Percentiles rank a stretch among this genome's conserved stretches.
These are phyloP conservation scores for Podila horticola DNA, from an alignment of 192 early-diverging fungal genomes.

Conservation along the genomic window DNA sequence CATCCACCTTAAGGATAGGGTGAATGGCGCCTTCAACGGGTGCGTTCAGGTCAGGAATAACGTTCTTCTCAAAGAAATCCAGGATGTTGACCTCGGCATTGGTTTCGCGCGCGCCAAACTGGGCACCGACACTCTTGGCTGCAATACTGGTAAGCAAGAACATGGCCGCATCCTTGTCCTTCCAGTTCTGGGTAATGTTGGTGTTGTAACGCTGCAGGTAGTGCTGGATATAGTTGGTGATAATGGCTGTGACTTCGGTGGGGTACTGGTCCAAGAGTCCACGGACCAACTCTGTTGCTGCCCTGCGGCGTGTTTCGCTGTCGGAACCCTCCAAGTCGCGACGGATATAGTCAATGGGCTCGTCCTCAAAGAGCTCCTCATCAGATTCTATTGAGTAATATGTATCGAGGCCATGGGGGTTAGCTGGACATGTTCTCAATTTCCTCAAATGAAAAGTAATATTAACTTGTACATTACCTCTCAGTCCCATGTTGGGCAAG, in stretches of 20 bases:
- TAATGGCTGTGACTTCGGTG: conserved; percentile 84
- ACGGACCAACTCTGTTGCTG: conserved; percentile 91
- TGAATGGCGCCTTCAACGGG: conserved; percentile 72
- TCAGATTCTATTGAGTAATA: conserved; percentile 65
- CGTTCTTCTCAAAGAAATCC: conserved; percentile 84
- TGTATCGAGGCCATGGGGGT: background rate
- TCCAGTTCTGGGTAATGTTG: conserved; percentile 83
- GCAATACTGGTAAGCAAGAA: conserved; percentile 92
- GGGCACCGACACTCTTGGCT: conserved; percentile 77
- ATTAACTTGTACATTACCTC: conserved; percentile 54
- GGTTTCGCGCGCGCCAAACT: conserved; percentile 85
- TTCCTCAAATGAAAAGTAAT: background rate
- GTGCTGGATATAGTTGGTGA: conserved; percentile 78
- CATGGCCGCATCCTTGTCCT: conserved; percentile 95
- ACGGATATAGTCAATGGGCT: conserved; percentile 94
- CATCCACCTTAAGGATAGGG: conserved; percentile 94
- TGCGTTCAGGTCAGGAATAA: conserved; percentile 85
- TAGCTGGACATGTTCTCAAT: background rate
- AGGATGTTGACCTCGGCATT: conserved; percentile 87
- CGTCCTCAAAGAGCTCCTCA: conserved; percentile 96
- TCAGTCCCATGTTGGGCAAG: conserved; percentile 90
- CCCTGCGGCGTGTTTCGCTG: conserved; percentile 90
- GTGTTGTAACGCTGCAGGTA: conserved; percentile 77
- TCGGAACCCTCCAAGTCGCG: conserved; percentile 94
- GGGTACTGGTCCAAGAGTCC: conserved; percentile 91